Percentiles rank a stretch among this genome's conserved stretches.
Conservation (phyloP, 2,329 filamentous ascomycete species). For the Phaeoacremonium minimum region DNA sequence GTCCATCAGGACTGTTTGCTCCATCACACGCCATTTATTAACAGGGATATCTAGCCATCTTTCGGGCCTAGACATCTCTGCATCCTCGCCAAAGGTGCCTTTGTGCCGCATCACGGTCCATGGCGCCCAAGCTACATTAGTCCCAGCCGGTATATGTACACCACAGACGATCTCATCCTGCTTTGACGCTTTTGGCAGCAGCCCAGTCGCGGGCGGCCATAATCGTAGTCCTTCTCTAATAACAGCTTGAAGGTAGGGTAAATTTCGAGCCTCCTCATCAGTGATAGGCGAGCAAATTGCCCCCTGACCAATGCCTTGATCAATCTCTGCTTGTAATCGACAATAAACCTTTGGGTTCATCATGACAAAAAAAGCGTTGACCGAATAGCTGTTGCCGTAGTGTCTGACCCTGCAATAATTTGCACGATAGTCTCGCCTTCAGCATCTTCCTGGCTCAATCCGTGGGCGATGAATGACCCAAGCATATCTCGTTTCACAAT, state of each 20-base stretch:
- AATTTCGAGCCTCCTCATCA: conserved; percentile 13
- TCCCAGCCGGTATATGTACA: conserved; percentile 15
- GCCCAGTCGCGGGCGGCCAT: conserved; percentile 19
- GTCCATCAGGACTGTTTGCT: not conserved
- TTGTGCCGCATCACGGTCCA: conserved; percentile 17
- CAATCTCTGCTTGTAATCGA: conserved; percentile 1
- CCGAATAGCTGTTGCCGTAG: conserved; percentile 5
- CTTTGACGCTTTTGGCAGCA: conserved; percentile 19
- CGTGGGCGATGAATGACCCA: conserved; percentile 8
- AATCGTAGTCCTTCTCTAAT: conserved; percentile 19
- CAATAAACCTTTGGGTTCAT: conserved; percentile 1
- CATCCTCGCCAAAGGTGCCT: conserved; percentile 13
- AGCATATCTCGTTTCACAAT: conserved; percentile 1
- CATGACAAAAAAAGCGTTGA: not conserved
- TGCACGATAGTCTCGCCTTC: conserved; percentile 6
- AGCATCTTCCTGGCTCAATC: conserved; percentile 3
- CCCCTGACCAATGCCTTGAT: not conserved
- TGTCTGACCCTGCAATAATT: conserved; percentile 10
- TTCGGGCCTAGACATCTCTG: conserved; percentile 16
- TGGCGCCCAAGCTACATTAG: conserved; percentile 16
- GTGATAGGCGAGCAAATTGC: conserved; percentile 2
- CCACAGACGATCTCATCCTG: conserved; percentile 14
- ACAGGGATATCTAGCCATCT: conserved; percentile 13
- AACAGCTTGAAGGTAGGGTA: conserved; percentile 21
- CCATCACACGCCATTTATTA: conserved; percentile 4